Evolutionary conservation across 1,284 basidiomycete genomes (phyloP), one percentile per base, ranked within the genome.

Genomic region (Earliella scabrosa): DNA sequence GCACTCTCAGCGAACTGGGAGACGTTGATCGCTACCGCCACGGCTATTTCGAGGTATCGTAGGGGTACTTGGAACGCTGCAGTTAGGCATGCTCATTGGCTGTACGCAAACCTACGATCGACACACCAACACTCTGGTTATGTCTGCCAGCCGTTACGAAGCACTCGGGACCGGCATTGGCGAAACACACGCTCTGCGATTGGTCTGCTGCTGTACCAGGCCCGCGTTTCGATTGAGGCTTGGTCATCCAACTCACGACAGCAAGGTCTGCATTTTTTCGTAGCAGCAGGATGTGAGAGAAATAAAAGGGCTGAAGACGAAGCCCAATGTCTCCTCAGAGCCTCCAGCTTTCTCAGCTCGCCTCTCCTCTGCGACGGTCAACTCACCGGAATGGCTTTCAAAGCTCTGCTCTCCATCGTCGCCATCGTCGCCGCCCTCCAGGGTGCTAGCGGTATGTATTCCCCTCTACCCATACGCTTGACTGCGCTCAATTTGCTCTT

Each of bases 381-480:
- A n/a, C n/a, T 14, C 23, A n/a, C 44, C 3, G 45, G 21, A 34
- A 50, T 50, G 48, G 48, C 48, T 34, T 40, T 40, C 48, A 50
- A 50, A 20, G 36, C 48, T 31, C 36, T 50, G 26, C 38, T 41
- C 26, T 39, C 48, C 21, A n/a, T 50, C 21, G 24, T 50, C 48
- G 39, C 48, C 11, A 41, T 50, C 39, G 27, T 50, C 23, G 36
- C 48, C 18, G 48, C 35, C 24, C 10, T 50, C 23, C 36, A 50
- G 48, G 48, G 26, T 29, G 48, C 39, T 3, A 39, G 20, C 29
- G 48, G 48, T 50, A 46, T 23, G 23, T 21, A 34, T 16, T 16
- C 29, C 45, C 24, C 45, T 21, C 11, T 2, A 16, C 6, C 8
- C 23, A 1, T 1, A 23, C 7, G 13, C 20, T 4, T 23, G 20